Evolutionary conservation across 306 rosid genomes (phyloP).

Genomic region (Cicer arietinum): DNA sequence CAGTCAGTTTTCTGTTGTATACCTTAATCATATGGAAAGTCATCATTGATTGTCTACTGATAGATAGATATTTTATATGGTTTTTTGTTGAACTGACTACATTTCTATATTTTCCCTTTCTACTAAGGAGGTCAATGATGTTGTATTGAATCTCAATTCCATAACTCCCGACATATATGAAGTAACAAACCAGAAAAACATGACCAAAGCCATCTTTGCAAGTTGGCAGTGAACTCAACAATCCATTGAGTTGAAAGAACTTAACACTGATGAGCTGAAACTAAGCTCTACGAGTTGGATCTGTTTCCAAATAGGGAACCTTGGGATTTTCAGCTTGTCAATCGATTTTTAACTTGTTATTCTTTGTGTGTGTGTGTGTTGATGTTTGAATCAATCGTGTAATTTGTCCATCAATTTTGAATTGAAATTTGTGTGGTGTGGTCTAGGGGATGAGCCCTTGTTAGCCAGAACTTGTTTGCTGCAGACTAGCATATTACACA

Average conservation of each 20-base stretch:
- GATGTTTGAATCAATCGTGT: not conserved
- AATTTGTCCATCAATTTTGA: not conserved
- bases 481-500: not conserved
- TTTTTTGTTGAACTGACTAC: constrained; percentile 1
- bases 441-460: not conserved
- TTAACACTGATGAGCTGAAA: too few relatives aligned
- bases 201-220: not conserved
- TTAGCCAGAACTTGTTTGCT: not conserved
- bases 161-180: not conserved
- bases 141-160: not conserved
- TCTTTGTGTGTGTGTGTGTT: not conserved
- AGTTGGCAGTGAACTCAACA: too few relatives aligned
- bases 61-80: not conserved
- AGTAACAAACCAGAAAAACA: not conserved
- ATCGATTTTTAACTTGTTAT: too few relatives aligned
- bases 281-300: too few relatives aligned
- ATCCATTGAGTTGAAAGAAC: too few relatives aligned
- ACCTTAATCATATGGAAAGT: constrained; percentile 6
- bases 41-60: not conserved
- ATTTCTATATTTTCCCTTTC: not conserved
- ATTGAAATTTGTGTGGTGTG: not conserved
- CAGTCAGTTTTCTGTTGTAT: constrained; percentile 27
- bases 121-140: not conserved
- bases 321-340: not conserved
- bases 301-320: not conserved